Evolutionary conservation across 257 asterid species (phyloP).

Genomic region (Ilex aquifolium): DNA sequence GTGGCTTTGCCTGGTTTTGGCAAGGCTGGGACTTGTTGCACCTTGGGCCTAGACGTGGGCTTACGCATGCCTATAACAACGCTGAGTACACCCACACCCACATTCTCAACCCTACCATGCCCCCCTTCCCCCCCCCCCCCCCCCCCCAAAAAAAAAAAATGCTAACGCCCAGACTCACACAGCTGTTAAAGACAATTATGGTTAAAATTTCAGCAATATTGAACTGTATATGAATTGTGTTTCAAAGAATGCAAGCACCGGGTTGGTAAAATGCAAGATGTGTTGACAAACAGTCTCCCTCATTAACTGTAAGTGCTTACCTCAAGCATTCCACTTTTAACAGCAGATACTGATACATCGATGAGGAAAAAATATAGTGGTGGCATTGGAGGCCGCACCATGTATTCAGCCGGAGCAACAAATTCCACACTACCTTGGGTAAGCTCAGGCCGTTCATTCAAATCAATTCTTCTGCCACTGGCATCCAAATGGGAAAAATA

Average conservation of each 20-base stretch:
- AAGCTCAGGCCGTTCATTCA: constrained; percentile 90
- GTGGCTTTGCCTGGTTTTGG: no score
- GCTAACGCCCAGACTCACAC: no score
- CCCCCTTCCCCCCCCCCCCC: no score
- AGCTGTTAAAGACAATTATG: no score
- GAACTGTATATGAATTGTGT: no score
- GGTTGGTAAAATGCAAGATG: constrained; percentile 3
- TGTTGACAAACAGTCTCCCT: not conserved
- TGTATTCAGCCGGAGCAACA: constrained; percentile 78
- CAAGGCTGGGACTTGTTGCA: no score
- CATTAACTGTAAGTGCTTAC: constrained; percentile 31
- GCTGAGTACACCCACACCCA: no score
- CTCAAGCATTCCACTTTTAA: constrained; percentile 90
- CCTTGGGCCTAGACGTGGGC: no score
- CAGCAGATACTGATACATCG: constrained; percentile 78
- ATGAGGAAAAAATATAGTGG: constrained; percentile 78
- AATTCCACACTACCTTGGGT: constrained; percentile 77
- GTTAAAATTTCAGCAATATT: no score
- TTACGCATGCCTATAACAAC: no score
- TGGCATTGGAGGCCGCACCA: constrained; percentile 93
- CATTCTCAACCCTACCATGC: no score
- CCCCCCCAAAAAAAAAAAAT: no score
- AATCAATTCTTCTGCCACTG: constrained; percentile 65
- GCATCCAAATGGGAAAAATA: constrained; percentile 81
- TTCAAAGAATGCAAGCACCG: constrained; percentile 4